Evolutionary conservation across 768 basidiomycete genomes (phyloP).

Genomic region (Gloeopeniophorella convolvens): DNA sequence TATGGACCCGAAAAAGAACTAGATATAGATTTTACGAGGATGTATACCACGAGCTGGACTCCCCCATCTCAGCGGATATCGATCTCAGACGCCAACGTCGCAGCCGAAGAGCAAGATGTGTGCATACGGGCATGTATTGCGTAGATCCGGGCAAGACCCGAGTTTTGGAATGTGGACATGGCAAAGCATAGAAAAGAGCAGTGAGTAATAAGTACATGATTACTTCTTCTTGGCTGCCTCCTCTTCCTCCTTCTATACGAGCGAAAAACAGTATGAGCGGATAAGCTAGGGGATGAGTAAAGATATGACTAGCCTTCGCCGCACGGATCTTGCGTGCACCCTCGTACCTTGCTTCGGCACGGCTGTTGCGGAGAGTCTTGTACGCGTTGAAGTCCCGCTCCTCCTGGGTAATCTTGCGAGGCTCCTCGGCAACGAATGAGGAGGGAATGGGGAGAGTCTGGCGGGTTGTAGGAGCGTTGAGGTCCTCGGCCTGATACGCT

Average conservation of each 20-base stretch:
- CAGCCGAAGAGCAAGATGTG: no score
- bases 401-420: slow-evolving; percentile 87
- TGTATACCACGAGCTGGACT: neutral
- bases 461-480: slow-evolving; percentile 71
- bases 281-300: neutral
- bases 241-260: slow-evolving; percentile 76
- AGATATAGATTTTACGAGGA: neutral
- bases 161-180: slow-evolving; percentile 33
- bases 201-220: slow-evolving; percentile 26
- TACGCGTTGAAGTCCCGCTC: slow-evolving; percentile 89
- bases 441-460: slow-evolving; percentile 59
- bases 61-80: no score
- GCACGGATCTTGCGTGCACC: slow-evolving; percentile 83
- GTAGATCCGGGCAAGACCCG: slow-evolving; percentile 26
- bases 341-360: slow-evolving; percentile 77
- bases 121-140: slow-evolving; percentile 32
- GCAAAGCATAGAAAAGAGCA: slow-evolving; percentile 21
- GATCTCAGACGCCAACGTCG: no score
- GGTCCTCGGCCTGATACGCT: slow-evolving; percentile 66
- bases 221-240: slow-evolving; percentile 91
- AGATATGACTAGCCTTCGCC: slow-evolving; percentile 58
- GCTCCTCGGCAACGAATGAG: slow-evolving; percentile 64
- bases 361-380: slow-evolving; percentile 78
- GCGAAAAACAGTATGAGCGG: slow-evolving; percentile 19
- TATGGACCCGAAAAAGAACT: slow-evolving; percentile 39